A percentile compares a stretch with the other conserved stretches of the same genome.
Conservation (phyloP, 2,329 filamentous ascomycete genomes). For the Fusarium haematococcum region DNA sequence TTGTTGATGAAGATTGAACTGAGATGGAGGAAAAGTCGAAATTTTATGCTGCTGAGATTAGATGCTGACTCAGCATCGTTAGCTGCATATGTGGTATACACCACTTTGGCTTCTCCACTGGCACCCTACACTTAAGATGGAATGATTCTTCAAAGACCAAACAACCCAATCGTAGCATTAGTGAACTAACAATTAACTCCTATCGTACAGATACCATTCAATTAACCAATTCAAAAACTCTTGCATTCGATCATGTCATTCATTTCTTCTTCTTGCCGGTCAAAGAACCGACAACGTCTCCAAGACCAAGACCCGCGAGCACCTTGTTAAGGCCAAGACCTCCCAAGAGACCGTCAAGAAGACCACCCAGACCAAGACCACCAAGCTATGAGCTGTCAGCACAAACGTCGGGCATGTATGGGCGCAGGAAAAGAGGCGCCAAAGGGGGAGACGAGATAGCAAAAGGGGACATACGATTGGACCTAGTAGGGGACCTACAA, state of each 20-base stretch:
- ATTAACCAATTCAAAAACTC: constrained; percentile 5
- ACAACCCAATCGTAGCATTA: constrained; percentile 18
- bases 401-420: neutral
- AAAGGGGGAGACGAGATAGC: neutral
- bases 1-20: constrained; percentile 6
- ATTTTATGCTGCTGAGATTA: constrained; percentile 28
- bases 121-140: neutral
- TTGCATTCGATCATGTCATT: constrained; percentile 8
- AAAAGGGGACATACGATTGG: constrained; percentile 17
- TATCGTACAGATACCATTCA: constrained; percentile 21
- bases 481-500: constrained; percentile 58
- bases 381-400: constrained; percentile 63
- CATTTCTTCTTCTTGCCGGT: constrained; percentile 52
- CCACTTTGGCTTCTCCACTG: neutral
- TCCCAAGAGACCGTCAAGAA: constrained; percentile 83
- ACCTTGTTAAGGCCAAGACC: constrained; percentile 82
- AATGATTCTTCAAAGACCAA: neutral
- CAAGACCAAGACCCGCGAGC: constrained; percentile 78
- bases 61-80: constrained; percentile 23
- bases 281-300: constrained; percentile 56
- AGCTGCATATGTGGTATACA: constrained; percentile 8
- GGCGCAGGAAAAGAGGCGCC: neutral
- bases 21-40: constrained; percentile 26
- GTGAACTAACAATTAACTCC: constrained; percentile 15
- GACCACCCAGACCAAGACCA: constrained; percentile 83